Base-by-base conservation (phyloP, 208 protist genomes). In the Trypanosoma melophagium region DNA sequence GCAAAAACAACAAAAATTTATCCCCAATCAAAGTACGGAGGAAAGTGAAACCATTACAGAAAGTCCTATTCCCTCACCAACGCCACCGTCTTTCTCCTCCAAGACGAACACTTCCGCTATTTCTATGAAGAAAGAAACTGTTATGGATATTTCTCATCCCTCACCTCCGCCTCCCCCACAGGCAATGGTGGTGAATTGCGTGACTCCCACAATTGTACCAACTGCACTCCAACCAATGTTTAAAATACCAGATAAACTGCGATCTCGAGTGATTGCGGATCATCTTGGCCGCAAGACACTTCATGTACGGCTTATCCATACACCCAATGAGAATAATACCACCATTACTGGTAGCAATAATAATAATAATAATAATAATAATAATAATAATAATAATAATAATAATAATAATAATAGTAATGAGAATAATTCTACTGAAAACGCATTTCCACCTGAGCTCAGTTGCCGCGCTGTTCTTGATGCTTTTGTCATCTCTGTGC, bases 201-300 rank as follows among this genome's bases (percentile, higher is more conserved):
- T 76, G n/a, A 53, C 64, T 60, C 68, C 78, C 64, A 66, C 50
- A n/a, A n/a, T 75, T 56, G 19, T 44, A n/a, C 69, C 62, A 10
- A 89, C 89, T 21, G 74, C 85, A 31, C 79, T 95, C 58, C 90
- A 95, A 77, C 90, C 90, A 1, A 21, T 65, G 1, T 72, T 95
- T 42, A 67, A 41, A 16, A 77, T 89, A 5, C 86, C 90, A 2
- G 61, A 77, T 55, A 67, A 54, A 14, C 71, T 95, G 59, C 86
- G 85, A 3, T 56, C 54, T 0, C 76, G 86, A 0, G 38, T 95
- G 16, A 68, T 86, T 1, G 12, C 74, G 17, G 90, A 95, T 53
- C 81, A 95, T 73, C 22, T 93, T 14, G 61, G 69, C n/a, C 79
- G 77, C 22, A 73, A 82, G 10, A 60, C 31, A 28, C 75, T 93